Evolutionary conservation across 371 early-diverging fungal species (phyloP).

Genomic region (Actinomucor elegans): DNA sequence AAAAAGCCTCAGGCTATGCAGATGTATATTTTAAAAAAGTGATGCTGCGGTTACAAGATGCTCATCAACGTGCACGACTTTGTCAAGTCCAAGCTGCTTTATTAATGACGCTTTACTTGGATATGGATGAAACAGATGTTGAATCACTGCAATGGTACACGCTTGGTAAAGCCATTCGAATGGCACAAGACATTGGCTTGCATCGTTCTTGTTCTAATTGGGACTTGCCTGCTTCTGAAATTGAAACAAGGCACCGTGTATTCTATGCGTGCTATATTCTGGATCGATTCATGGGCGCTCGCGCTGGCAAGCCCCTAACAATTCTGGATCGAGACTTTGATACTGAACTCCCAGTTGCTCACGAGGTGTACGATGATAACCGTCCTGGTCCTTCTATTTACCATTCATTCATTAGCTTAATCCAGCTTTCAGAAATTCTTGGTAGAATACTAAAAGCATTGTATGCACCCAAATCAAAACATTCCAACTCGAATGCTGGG

Average conservation of each 20-base stretch:
- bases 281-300: conserved; percentile 54
- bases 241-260: conserved; percentile 59
- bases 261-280: conserved; percentile 62
- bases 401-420: conserved; percentile 31
- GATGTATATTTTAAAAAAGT: conserved; percentile 38
- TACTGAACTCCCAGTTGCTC: conserved; percentile 32
- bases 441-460: conserved; percentile 44
- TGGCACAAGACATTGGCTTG: conserved; percentile 68
- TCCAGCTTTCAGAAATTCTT: conserved; percentile 45
- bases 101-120: conserved; percentile 43
- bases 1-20: conserved; percentile 33
- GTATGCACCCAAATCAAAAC: conserved; percentile 47
- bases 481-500: conserved; percentile 36
- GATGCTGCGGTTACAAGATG: conserved; percentile 35
- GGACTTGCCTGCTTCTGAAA: conserved; percentile 51
- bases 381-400: conserved; percentile 20
- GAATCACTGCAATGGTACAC: conserved; percentile 56
- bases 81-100: conserved; percentile 46
- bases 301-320: conserved; percentile 44
- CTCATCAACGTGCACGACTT: conserved; percentile 28
- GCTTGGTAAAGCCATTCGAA: conserved; percentile 62
- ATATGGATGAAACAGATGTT: conserved; percentile 43
- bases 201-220: conserved; percentile 57
- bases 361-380: conserved; percentile 26
- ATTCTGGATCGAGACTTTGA: conserved; percentile 52